Base-by-base conservation (phyloP, 2,329 filamentous ascomycete genomes). In the Colletotrichum godetiae region DNA sequence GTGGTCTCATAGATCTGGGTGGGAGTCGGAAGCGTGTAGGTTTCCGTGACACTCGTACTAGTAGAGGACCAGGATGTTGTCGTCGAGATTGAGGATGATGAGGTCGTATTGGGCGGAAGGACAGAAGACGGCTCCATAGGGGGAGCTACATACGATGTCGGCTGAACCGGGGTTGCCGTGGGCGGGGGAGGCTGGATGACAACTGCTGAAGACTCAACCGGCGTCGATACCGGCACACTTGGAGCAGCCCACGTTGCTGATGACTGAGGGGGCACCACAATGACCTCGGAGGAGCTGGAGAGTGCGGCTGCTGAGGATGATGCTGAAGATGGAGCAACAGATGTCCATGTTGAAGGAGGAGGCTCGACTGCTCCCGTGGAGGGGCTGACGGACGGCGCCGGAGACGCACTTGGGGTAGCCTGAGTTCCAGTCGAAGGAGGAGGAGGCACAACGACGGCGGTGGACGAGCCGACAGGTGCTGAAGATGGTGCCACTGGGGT, bases 1-100 rank as follows among this genome's bases (percentile, higher is more conserved):
- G 72, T 75, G 33, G 71, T 66, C 72, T 77, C 22, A 75, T 77
- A 27, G 60, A 49, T 29, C n/a, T 68, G 72, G n/a, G 67, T 53
- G 12, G 68, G 46, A 6, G 59, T n/a, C n/a, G n/a, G 29, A 11
- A 4, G 27, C 5, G 53, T 31, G 15, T 46, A n/a, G 13, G 53
- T 10, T 7, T 66, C 53, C 1, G 35, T 10, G 56, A 12, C 46
- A 35, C 22, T 65, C 2, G 61, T 33, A 61, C 67, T 53, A 7
- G 57, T 59, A 13, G 67, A 58, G 19, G 35, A 33, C 4, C 35
- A 61, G 5, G 12, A 46, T 31, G 67, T 63, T 1, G 73, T 56
- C 15, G 58, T 37, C 24, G 61, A 67, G 10, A 66, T 67, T 19
- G 61, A 67, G 22, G 59, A 67, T 24, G 56, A 22, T 29, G 72